Conservation (phyloP, 345 rosid genomes). For the Corchorus olitorius region DNA sequence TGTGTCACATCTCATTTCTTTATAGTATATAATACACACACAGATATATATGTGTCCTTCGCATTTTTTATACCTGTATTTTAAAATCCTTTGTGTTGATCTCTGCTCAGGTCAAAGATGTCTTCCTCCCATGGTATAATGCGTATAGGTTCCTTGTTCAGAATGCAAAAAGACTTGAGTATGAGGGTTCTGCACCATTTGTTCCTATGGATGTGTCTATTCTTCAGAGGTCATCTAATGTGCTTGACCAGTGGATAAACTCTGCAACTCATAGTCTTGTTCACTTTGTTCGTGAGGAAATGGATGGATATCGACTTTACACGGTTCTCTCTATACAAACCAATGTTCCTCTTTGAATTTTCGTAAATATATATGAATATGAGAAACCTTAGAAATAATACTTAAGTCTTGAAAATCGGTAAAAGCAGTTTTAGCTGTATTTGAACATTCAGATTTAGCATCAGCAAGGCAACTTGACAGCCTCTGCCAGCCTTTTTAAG, state of each 20-base stretch:
- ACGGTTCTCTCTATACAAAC: constrained; percentile 51
- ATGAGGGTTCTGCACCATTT: constrained; percentile 78
- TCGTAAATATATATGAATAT: neutral
- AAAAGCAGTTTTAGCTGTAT: neutral
- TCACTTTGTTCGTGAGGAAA: constrained; percentile 81
- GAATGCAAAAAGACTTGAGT: constrained; percentile 94
- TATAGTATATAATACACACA: neutral
- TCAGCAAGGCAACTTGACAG: neutral
- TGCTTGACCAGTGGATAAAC: constrained; percentile 97
- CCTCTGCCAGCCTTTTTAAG: constrained; percentile 1
- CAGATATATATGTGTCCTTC: neutral
- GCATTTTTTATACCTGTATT: neutral
- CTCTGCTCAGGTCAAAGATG: constrained; percentile 84
- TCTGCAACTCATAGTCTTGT: constrained; percentile 99
- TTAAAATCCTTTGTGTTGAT: constrained; percentile 17
- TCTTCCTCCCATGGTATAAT: constrained; percentile 99
- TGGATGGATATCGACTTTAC: constrained; percentile 94
- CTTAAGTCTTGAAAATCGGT: neutral
- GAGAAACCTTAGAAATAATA: neutral
- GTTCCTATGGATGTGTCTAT: constrained; percentile 60
- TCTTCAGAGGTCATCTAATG: constrained; percentile 73
- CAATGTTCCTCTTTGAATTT: neutral
- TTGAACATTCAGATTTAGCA: neutral
- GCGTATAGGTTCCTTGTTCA: constrained; percentile 98
- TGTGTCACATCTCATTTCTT: constrained; percentile 10